phyloP scores from a whole-genome alignment of 2,329 filamentous ascomycete species.

The Elsinoe perseae region DNA sequence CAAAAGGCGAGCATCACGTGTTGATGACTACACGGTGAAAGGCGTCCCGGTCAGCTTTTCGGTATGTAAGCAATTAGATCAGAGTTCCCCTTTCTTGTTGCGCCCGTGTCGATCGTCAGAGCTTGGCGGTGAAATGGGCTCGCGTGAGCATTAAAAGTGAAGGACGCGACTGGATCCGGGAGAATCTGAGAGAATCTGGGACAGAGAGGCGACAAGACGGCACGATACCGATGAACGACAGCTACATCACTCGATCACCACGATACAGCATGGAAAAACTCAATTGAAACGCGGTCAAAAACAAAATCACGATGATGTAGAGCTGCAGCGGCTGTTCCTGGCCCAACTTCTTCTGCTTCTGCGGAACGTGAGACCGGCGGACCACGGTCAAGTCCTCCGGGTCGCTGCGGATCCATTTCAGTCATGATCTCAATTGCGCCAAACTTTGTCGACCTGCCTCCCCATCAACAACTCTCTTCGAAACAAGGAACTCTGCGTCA shows the following conservation, averaged over 20 bases:
- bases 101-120: background rate
- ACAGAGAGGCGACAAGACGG: background rate
- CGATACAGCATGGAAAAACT: background rate
- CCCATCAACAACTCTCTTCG: background rate
- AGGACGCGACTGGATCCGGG: background rate
- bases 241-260: background rate
- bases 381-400: background rate
- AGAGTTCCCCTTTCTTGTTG: background rate
- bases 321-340: constrained; percentile 2
- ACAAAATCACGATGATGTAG: constrained; percentile 3
- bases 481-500: constrained; percentile 11
- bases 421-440: constrained; percentile 4
- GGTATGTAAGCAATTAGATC: background rate
- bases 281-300: background rate
- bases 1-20: background rate
- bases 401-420: background rate
- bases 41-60: constrained; percentile 2
- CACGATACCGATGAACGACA: background rate
- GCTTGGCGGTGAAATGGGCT: background rate
- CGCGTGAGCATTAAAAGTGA: background rate
- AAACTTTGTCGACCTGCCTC: background rate
- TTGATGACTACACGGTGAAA: background rate
- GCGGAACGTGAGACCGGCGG: background rate
- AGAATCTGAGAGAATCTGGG: too few species aligned
- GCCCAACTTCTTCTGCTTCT: background rate